phyloP scores from a whole-genome alignment of 176 grass and related monocot species.

The Alloteropsis semialata region DNA sequence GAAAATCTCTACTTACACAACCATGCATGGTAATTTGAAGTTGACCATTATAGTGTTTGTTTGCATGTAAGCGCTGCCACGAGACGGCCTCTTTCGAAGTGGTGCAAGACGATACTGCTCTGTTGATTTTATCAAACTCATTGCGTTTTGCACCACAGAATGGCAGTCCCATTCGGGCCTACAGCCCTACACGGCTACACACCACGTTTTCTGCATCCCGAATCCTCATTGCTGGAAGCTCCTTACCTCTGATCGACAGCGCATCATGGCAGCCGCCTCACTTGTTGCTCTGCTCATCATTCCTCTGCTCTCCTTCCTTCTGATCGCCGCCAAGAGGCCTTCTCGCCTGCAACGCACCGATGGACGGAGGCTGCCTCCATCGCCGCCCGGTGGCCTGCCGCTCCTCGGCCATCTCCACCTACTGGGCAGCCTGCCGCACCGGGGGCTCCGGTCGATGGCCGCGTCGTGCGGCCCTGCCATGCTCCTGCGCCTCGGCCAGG shows the following conservation, averaged over 20 bases:
- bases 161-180: too few species aligned
- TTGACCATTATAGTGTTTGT: too few species aligned
- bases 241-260: background rate
- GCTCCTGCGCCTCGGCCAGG: constrained; percentile 45
- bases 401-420: constrained; percentile 57
- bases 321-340: background rate
- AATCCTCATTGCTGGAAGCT: too few species aligned
- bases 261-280: background rate
- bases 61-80: too few species aligned
- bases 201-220: too few species aligned
- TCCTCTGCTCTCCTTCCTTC: background rate
- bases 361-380: constrained; percentile 22
- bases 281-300: background rate
- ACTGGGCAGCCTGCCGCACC: constrained; percentile 41
- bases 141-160: too few species aligned
- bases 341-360: background rate
- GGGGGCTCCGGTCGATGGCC: constrained; percentile 24
- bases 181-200: too few species aligned
- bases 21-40: too few species aligned
- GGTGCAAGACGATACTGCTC: too few species aligned
- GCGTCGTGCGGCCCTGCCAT: constrained; percentile 45
- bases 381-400: constrained; percentile 35
- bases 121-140: too few species aligned
- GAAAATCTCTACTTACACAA: too few species aligned
- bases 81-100: too few species aligned